Conservation (phyloP, 106 monocot genomes). For the Allium fistulosum region DNA sequence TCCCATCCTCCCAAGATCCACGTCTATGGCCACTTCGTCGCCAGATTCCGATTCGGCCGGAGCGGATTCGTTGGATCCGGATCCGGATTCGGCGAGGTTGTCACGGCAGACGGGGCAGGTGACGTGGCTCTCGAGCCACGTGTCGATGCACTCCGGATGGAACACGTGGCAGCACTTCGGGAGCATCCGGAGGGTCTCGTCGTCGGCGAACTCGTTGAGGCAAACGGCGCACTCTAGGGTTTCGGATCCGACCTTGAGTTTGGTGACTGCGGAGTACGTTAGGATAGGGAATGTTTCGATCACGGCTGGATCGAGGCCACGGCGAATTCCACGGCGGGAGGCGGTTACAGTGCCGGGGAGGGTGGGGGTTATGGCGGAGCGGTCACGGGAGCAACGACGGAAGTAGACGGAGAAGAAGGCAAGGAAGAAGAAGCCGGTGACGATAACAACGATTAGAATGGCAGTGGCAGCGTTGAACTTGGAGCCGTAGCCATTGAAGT, state of each 20-base stretch:
- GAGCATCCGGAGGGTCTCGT: conserved; percentile 40
- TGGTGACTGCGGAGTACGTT: conserved; percentile 12
- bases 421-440: conserved; percentile 16
- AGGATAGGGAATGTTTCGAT: conserved; percentile 26
- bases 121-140: conserved; percentile 44
- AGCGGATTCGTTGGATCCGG: neutral
- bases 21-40: neutral
- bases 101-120: conserved; percentile 62
- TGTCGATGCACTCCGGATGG: conserved; percentile 47
- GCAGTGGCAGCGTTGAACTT: conserved; percentile 15
- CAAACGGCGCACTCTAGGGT: conserved; percentile 53
- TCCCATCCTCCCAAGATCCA: conserved; percentile 1
- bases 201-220: conserved; percentile 39
- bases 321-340: neutral
- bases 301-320: conserved; percentile 16
- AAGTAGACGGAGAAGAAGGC: conserved; percentile 21
- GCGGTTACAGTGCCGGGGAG: neutral
- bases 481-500: neutral
- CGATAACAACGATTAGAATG: conserved; percentile 17
- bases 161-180: conserved; percentile 51
- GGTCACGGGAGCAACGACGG: conserved; percentile 14
- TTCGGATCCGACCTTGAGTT: conserved; percentile 25
- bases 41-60: neutral
- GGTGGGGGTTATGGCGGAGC: conserved; percentile 2
- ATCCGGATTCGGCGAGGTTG: conserved; percentile 21